Percentiles rank a stretch among this genome's conserved stretches.
phyloP scores from a whole-genome alignment of 1,284 basidiomycete species.

The Lignosus rhinocerotis region DNA sequence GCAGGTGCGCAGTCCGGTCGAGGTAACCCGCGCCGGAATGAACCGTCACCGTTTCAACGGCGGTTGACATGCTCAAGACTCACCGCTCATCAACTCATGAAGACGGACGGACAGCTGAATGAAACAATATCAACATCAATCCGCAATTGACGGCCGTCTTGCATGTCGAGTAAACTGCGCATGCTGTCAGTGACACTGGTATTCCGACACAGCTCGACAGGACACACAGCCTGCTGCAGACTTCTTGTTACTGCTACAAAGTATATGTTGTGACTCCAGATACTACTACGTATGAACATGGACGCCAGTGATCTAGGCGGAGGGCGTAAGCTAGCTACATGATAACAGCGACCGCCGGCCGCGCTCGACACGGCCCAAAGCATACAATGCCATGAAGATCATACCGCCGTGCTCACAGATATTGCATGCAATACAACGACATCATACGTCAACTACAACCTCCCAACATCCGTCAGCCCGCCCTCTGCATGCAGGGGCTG shows the following conservation, averaged over 20 bases:
- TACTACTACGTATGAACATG: slow-evolving; percentile 9
- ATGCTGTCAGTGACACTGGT: background rate
- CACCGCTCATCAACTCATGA: too few species aligned
- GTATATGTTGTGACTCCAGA: background rate
- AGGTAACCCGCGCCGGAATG: too few species aligned
- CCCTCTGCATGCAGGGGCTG: slow-evolving; percentile 29
- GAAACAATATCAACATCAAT: too few species aligned
- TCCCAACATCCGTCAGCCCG: slow-evolving; percentile 24
- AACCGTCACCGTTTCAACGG: too few species aligned
- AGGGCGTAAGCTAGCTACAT: slow-evolving; percentile 8
- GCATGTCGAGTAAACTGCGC: too few species aligned
- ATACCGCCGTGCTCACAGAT: slow-evolving; percentile 15
- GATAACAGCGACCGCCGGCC: slow-evolving; percentile 13
- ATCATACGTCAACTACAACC: slow-evolving; percentile 3
- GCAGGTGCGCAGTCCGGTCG: too few species aligned
- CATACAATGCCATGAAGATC: slow-evolving; percentile 24
- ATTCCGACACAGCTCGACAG: too few species aligned
- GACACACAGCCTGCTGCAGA: too few species aligned
- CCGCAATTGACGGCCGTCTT: too few species aligned
- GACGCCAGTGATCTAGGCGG: slow-evolving; percentile 4
- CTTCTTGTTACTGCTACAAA: too few species aligned
- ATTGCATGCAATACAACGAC: slow-evolving; percentile 26
- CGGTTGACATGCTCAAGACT: too few species aligned
- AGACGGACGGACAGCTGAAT: too few species aligned
- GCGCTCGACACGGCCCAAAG: slow-evolving; percentile 17